Conservation (phyloP, 2,329 filamentous ascomycete genomes). For the Nemania sp. region DNA sequence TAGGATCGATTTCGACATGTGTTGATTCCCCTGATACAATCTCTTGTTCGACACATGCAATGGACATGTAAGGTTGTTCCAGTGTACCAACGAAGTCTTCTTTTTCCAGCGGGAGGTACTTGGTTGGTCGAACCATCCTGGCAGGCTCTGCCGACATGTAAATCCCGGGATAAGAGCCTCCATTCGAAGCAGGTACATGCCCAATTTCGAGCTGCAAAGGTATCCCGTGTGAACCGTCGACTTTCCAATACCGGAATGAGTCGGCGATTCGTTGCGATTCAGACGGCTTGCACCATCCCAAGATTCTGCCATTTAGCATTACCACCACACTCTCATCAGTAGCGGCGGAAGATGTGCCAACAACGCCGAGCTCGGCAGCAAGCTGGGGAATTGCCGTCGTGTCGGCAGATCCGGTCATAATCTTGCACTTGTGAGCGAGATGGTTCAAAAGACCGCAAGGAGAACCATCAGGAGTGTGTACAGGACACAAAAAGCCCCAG, state of each 20-base stretch:
- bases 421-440: conserved; percentile 90
- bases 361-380: conserved; percentile 78
- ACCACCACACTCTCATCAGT: conserved; percentile 84
- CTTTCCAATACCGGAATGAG: conserved; percentile 93
- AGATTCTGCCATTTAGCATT: conserved; percentile 84
- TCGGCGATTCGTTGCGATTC: conserved; percentile 83
- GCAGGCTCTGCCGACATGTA: conserved; percentile 89
- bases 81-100: conserved; percentile 89
- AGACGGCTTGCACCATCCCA: conserved; percentile 88
- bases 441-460: conserved; percentile 96
- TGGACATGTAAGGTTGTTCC: conserved; percentile 98
- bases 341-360: conserved; percentile 74
- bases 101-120: conserved; percentile 85
- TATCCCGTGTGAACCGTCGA: conserved; percentile 79
- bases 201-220: conserved; percentile 89
- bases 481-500: conserved; percentile 97
- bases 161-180: conserved; percentile 94
- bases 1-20: conserved; percentile 92
- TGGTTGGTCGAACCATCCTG: conserved; percentile 88
- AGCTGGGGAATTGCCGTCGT: conserved; percentile 74
- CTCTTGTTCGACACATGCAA: conserved; percentile 87
- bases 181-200: conserved; percentile 82
- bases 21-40: conserved; percentile 86
- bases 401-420: conserved; percentile 77
- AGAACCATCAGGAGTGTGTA: conserved; percentile 94